A percentile compares a stretch with the other conserved stretches of the same genome.
Evolutionary conservation across 257 asterid species (phyloP).

Genomic region (Nicotiana noctiflora): DNA sequence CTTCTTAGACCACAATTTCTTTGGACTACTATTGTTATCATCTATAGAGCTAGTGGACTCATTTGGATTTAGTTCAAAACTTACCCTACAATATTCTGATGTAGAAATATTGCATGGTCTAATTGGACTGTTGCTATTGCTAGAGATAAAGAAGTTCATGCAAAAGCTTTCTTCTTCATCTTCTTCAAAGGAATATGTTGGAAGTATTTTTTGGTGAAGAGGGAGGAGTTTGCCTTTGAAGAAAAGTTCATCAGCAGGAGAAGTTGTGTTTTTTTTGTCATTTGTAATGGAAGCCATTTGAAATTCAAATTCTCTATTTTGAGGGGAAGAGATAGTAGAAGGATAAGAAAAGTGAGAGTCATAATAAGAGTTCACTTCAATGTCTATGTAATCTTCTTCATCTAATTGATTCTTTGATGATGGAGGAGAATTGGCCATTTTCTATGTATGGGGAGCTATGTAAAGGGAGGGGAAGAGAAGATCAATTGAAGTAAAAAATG

Average conservation of each 20-base stretch:
- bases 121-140: background rate
- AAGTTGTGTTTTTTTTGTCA: constrained; percentile 23
- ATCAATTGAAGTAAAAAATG: no score
- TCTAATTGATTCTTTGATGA: no score
- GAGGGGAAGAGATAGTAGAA: constrained; percentile 22
- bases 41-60: constrained; percentile 21
- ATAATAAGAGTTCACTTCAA: constrained; percentile 23
- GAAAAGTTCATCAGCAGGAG: constrained; percentile 76
- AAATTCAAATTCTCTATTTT: constrained; percentile 65
- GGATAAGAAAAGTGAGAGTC: background rate
- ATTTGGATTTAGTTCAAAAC: constrained; percentile 38
- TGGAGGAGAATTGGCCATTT: constrained; percentile 24
- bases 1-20: constrained; percentile 20
- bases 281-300: constrained; percentile 37
- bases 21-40: background rate
- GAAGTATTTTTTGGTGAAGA: constrained; percentile 34
- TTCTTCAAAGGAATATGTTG: constrained; percentile 5
- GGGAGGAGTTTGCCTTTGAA: constrained; percentile 78
- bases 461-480: no score
- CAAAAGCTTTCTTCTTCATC: constrained; percentile 7
- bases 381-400: constrained; percentile 48
- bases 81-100: constrained; percentile 35
- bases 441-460: no score
- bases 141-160: constrained; percentile 16
- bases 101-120: background rate